phyloP scores from a whole-genome alignment of 495 filamentous ascomycete species.

The Lichina pygmaea region DNA sequence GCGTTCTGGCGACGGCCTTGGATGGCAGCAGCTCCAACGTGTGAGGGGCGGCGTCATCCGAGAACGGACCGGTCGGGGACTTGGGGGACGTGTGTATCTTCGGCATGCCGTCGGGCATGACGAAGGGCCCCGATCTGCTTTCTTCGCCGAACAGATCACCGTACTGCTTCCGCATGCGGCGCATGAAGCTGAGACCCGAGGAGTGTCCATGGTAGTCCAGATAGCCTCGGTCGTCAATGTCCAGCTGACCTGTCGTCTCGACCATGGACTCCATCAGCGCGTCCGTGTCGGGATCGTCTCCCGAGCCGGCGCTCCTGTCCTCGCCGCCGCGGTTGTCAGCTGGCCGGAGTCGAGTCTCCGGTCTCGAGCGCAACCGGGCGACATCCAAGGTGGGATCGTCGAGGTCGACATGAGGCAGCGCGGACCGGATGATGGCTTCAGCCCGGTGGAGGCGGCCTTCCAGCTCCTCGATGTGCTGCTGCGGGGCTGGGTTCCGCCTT shows the following conservation, averaged over 20 bases:
- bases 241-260: conserved; percentile 62
- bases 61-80: conserved; percentile 22
- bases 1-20: conserved; percentile 31
- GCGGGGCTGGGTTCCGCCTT: conserved; percentile 76
- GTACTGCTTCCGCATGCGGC: conserved; percentile 64
- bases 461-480: conserved; percentile 67
- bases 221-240: conserved; percentile 72
- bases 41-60: conserved; percentile 17
- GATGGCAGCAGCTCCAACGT: conserved; percentile 24
- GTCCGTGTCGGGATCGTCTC: conserved; percentile 25
- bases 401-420: conserved; percentile 69
- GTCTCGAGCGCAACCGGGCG: conserved; percentile 17
- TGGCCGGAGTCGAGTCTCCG: conserved; percentile 1
- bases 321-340: background rate
- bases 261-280: conserved; percentile 86
- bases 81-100: conserved; percentile 34
- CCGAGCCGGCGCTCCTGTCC: conserved; percentile 9
- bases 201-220: conserved; percentile 93
- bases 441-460: conserved; percentile 66
- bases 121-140: conserved; percentile 8
- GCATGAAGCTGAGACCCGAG: conserved; percentile 68
- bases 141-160: conserved; percentile 31
- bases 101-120: conserved; percentile 14
- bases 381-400: conserved; percentile 53
- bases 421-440: conserved; percentile 46